Conservation (phyloP, 352 stramenopile species). For the Phytophthora podocarpi region DNA sequence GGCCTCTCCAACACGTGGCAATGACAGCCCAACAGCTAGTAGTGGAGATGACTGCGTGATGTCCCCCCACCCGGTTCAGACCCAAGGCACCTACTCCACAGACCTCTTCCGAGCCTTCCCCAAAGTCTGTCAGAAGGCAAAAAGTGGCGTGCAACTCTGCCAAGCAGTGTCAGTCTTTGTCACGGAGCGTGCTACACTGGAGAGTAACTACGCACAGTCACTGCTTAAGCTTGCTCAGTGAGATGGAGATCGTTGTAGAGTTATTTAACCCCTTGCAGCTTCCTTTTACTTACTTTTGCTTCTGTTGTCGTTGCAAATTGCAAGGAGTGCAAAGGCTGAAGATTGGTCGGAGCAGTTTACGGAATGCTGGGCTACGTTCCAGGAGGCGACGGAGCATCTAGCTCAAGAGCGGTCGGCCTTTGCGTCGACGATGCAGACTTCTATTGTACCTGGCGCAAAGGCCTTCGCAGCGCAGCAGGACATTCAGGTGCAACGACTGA, state of each 20-base stretch:
- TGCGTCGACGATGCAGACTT: constrained; percentile 63
- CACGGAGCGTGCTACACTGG: constrained; percentile 57
- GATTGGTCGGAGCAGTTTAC: constrained; percentile 76
- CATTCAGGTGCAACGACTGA: constrained; percentile 74
- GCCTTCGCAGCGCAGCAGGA: constrained; percentile 79
- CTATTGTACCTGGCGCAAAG: constrained; percentile 60
- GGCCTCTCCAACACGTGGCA: constrained; percentile 3
- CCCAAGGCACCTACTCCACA: constrained; percentile 55
- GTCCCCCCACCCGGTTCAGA: constrained; percentile 6
- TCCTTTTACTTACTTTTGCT: neutral
- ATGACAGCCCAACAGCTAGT: constrained; percentile 8
- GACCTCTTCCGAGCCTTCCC: constrained; percentile 74
- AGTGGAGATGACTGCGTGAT: constrained; percentile 6
- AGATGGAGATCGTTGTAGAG: neutral
- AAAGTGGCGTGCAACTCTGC: constrained; percentile 77
- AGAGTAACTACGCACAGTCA: constrained; percentile 65
- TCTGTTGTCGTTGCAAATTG: neutral
- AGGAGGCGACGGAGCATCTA: constrained; percentile 57
- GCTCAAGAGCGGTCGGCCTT: constrained; percentile 64
- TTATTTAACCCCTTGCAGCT: constrained; percentile 1
- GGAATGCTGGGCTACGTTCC: constrained; percentile 58
- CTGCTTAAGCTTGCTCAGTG: constrained; percentile 70
- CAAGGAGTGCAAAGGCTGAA: constrained; percentile 57
- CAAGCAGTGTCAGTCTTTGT: constrained; percentile 71
- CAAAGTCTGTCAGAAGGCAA: constrained; percentile 77